phyloP scores from a whole-genome alignment of 164 flowering plant genomes.

The Nelumbo lutea region DNA sequence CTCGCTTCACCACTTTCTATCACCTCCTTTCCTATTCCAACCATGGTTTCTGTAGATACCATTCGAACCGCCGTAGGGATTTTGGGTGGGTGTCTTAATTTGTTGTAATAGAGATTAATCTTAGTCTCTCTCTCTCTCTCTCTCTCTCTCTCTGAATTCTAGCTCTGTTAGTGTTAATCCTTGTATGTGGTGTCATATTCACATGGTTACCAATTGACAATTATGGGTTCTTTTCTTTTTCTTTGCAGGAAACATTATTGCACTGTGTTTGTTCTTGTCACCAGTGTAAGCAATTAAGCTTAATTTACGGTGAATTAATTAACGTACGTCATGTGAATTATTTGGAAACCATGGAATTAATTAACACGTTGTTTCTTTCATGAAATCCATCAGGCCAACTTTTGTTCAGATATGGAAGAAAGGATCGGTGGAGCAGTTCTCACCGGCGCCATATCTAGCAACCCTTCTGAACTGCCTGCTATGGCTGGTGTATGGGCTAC shows the following conservation, averaged over 20 bases:
- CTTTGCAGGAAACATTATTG: not conserved
- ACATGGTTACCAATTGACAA: not conserved
- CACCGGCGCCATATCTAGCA: slow-evolving; percentile 20
- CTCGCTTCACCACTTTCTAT: not conserved
- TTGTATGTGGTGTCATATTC: not conserved
- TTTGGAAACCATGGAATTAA: no score
- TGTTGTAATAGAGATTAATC: no score
- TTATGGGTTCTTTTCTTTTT: not conserved
- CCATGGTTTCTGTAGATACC: slow-evolving; percentile 44
- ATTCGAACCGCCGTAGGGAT: slow-evolving; percentile 47
- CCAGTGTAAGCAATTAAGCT: not conserved
- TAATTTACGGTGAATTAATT: not conserved
- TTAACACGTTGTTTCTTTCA: not conserved
- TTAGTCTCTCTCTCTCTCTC: not conserved
- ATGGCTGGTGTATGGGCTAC: slow-evolving; percentile 17
- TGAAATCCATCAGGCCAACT: slow-evolving; percentile 18
- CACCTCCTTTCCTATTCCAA: not conserved
- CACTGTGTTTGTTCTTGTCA: not conserved
- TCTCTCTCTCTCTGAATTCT: not conserved
- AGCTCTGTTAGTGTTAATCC: not conserved
- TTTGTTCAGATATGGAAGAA: slow-evolving; percentile 19
- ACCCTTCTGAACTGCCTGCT: slow-evolving; percentile 21
- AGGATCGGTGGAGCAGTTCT: slow-evolving; percentile 19
- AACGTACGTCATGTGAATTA: no score
- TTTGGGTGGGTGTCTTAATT: slow-evolving; percentile 27